Conservation (phyloP, 2,329 filamentous ascomycete species). For the Monosporascus sp. region DNA sequence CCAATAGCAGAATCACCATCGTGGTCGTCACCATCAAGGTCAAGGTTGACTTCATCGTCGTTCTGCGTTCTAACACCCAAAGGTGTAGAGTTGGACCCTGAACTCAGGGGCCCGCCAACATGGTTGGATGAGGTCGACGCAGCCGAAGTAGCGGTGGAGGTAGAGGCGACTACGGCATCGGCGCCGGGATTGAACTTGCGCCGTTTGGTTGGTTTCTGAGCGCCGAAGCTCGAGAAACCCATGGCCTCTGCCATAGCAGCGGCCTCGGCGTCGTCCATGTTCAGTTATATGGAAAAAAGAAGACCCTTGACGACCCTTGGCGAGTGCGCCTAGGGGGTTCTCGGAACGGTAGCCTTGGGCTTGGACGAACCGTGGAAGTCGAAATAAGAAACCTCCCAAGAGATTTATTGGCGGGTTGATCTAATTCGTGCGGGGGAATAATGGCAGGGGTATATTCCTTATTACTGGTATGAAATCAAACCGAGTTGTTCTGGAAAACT, state of each 20-base stretch:
- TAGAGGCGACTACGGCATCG: conserved; percentile 26
- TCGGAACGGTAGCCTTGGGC: not conserved
- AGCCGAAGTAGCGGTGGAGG: conserved; percentile 18
- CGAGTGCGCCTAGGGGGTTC: no score
- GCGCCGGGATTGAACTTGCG: conserved; percentile 58
- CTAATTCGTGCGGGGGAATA: not conserved
- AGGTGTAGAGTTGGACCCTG: conserved; percentile 32
- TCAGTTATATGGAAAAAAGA: not conserved
- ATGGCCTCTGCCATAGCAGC: conserved; percentile 60
- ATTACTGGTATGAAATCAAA: not conserved
- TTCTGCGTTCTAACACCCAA: conserved; percentile 34
- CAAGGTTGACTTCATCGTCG: conserved; percentile 40
- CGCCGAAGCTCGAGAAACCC: conserved; percentile 70
- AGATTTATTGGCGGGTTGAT: not conserved
- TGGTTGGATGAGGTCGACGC: conserved; percentile 8
- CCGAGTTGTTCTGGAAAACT: no score
- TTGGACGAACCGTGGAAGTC: not conserved
- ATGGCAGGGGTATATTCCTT: not conserved
- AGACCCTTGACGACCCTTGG: no score
- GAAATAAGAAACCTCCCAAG: not conserved
- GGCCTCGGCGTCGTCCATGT: conserved; percentile 28
- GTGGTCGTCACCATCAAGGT: conserved; percentile 33
- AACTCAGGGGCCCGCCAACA: conserved; percentile 5
- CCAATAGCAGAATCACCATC: conserved; percentile 8
- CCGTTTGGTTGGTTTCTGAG: conserved; percentile 53